Evolutionary conservation across 805 yeast genomes (phyloP), one percentile per base, ranked within the genome.

Genomic region (Jamesozyma lodderae): DNA sequence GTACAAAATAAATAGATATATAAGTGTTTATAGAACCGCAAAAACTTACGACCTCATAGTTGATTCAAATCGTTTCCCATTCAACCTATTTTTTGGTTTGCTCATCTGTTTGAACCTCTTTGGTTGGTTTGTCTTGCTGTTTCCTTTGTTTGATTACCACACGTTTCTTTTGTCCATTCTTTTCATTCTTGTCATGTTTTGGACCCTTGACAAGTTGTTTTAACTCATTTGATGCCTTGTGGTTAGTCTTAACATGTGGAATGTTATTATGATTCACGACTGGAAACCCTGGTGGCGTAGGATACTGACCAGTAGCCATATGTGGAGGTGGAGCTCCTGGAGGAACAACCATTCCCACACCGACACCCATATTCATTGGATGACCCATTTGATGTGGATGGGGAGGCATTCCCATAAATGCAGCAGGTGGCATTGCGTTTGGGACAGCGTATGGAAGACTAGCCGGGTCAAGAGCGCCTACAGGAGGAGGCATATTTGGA

Each of bases 371-470:
- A 14, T 32, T 34, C 33, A 42, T 36, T 26, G 42, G 41, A 16
- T 31, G 33, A 14, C 36, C 44, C 43, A 39, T 33, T 28, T 41
- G 49, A n/a, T 32, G 45, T 19, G 41, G 46, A 13, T 29, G 37
- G 7, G 33, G 36, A 9, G 27, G 19, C 4, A 38, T 30, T 18
- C 17, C 37, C 24, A 41, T 31, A 23, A 40, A 41, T 7, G 46
- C 52, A 14, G 53, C 54, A 22, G 55, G 57, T 11, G 36, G 40
- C n/a, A 40, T 28, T 10, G 44, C 52, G 14, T 55, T 55, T 17
- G 54, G 55, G 7, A 49, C 27, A 11, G 48, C 47, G 27, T 53
- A 56, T 5, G 59, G 57, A 26, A 59, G 45, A 28, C 59, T 35
- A 13, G 42, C 56, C 3, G 55, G 51, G 21, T 38, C 43, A 4